Evolutionary conservation across 148 eudicot species (phyloP).

Genomic region (Nepenthes gracilis): DNA sequence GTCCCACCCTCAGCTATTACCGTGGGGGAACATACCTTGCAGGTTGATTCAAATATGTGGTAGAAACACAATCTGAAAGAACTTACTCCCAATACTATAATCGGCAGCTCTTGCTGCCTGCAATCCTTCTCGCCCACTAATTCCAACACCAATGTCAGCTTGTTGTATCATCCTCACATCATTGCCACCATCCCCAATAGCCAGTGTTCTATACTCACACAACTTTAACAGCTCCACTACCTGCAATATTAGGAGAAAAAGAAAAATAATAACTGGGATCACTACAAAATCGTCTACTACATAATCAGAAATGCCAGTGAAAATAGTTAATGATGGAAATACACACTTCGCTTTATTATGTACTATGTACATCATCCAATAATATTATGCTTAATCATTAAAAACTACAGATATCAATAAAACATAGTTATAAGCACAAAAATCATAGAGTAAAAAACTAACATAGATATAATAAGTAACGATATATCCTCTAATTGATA

Average conservation of each 20-base stretch:
- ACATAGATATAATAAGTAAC: no score
- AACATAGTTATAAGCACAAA: no score
- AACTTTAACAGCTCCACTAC: slow-evolving; percentile 84
- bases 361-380: no score
- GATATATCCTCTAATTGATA: no score
- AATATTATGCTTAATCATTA: no score
- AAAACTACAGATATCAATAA: no score
- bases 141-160: slow-evolving; percentile 99
- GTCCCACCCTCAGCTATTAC: no score
- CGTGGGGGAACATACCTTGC: no score
- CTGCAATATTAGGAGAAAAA: slow-evolving; percentile 25
- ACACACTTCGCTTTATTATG: no score
- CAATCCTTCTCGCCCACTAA: slow-evolving; percentile 97
- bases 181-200: slow-evolving; percentile 99
- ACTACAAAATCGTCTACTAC: background rate
- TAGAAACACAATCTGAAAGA: slow-evolving; percentile 3
- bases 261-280: background rate
- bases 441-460: no score
- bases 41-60: background rate
- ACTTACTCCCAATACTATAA: slow-evolving; percentile 96
- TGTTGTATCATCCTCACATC: slow-evolving; percentile 99
- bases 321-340: background rate
- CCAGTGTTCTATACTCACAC: slow-evolving; percentile 89
- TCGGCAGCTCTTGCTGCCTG: slow-evolving; percentile 99
- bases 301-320: background rate